Evolutionary conservation across 176 grass and related monocot genomes (phyloP), one percentile per base, ranked within the genome.

Genomic region (Hordeum marinum): DNA sequence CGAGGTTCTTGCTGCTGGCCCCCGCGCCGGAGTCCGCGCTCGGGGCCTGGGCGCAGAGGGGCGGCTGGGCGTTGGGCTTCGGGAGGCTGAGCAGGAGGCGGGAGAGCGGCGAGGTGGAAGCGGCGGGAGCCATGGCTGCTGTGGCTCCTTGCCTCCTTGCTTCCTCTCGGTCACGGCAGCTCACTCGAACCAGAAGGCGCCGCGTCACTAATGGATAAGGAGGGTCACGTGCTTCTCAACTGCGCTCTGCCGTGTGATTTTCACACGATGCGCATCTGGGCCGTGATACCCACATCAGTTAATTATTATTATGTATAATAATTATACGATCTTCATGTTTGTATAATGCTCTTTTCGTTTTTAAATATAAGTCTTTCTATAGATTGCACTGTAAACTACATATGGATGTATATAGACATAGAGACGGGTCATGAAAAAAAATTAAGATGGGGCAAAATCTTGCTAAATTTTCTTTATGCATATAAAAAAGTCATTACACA

Each of bases 71-170:
- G 39, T 6, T 76, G 27, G 85, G 59, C 21, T 72, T 81, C 7
- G 79, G 87, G 5, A 91, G 76, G 85, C 83, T 85, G 25, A 80
- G 68, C 14, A 91, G 80, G n/a, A 88, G 60, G 18, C 77, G 68
- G 34, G 85, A 72, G 35, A 89, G 77, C 58, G 70, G 61, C 32
- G 80, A 92, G 70, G 82, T 24, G 78, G 85, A 70, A 13, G 63
- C 24, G 74, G 89, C 23, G 26, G 89, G 67, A 82, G 61, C 77
- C 90, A 95, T 95, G 79, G 88, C 85, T 54, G 17, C 60, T 45
- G 79, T 57, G 79, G 24, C 77, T 75, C 27, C 60, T 75, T 35
- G 17, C 41, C 27, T 25, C 4, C 21, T 17, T 48, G 46, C 4
- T 6, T 48, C 46, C 31, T 17, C 4, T 11, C 42, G 8, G 41